Conservation (phyloP, 2,329 filamentous ascomycete genomes). For the Colletotrichum tropicale region DNA sequence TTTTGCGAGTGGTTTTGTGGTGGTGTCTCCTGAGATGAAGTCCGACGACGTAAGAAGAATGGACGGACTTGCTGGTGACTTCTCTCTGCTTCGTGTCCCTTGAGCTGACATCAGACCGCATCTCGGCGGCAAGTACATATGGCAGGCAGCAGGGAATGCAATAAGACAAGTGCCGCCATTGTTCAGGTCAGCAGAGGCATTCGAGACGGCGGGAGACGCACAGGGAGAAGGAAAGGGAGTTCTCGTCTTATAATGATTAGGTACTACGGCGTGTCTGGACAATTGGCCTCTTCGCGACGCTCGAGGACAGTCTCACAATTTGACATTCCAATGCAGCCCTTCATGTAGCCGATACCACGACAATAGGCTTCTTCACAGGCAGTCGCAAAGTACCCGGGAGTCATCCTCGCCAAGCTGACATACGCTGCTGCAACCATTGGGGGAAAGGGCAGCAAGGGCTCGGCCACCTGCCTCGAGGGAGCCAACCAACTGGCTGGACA, state of each 20-base stretch:
- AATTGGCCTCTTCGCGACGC: not conserved
- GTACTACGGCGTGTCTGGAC: not conserved
- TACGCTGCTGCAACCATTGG: slow-evolving; percentile 8
- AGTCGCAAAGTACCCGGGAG: not conserved
- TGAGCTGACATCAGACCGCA: not conserved
- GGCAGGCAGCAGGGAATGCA: not conserved
- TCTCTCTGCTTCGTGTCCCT: not conserved
- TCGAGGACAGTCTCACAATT: not conserved
- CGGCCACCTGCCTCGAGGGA: not conserved
- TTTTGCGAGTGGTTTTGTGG: not conserved
- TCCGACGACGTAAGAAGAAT: not conserved
- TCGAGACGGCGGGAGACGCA: not conserved
- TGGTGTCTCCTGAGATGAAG: not conserved
- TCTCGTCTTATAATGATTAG: not conserved
- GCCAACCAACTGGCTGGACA: not conserved
- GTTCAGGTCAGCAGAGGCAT: not conserved
- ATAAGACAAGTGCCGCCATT: not conserved
- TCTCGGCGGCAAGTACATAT: not conserved
- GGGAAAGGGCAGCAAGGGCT: not conserved
- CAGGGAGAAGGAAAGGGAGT: slow-evolving; percentile 15
- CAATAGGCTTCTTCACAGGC: not conserved
- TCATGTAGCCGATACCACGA: not conserved
- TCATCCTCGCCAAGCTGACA: slow-evolving; percentile 1
- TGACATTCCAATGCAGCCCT: not conserved
- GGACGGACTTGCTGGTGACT: not conserved